Base-by-base conservation (phyloP, 1,284 basidiomycete species). In the Xerocomus cyaneibrunnescens region DNA sequence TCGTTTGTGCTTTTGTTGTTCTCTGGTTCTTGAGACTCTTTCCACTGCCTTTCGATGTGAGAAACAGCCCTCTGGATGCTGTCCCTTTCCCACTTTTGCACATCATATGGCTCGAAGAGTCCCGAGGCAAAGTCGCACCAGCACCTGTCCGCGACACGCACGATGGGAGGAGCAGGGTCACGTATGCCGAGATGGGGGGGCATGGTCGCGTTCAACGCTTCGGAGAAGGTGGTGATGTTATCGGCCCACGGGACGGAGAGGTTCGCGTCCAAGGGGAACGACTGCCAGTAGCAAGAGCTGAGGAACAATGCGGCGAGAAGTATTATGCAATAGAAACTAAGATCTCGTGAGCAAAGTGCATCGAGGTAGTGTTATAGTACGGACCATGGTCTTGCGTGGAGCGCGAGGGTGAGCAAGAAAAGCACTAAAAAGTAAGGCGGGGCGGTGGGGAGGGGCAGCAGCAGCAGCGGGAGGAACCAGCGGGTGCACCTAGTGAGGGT, bases 281-380 rank as follows among this genome's bases (percentile, higher is more conserved):
- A 85, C 55, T 89, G 86, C 89, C 89, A 90, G 68, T 91, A 90
- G 66, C 89, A 92, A 12, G 89, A 88, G 14, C 89, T 88, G 56
- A 89, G 76, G 67, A 90, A 91, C 46, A 91, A 76, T 14, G 89
- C 86, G 0, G 82, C 77, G 17, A 92, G 80, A 19, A 92, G 76
- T 21, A 89, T 76, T 50, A 91, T 85, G 75, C 89, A 92, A 67
- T 92, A 92, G 64, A 91, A 88, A 61, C 89, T 91, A 53, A 2
- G 16, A 19, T 38, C 48, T 19, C 21, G 55, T 58, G 37, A 63
- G 54, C 17, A 32, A 47, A 55, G 28, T 16, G 3, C 12, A 23
- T 37, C 41, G 45, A 35, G 37, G 30, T 39, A 35, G 38, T 17
- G 39, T 30, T 35, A 41, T 14, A 23, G 25, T 39, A 72, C 83